Percentiles rank a stretch among this genome's conserved stretches.
Evolutionary conservation across 176 grass and related monocot genomes (phyloP).

Genomic region (Carex scoparia): DNA sequence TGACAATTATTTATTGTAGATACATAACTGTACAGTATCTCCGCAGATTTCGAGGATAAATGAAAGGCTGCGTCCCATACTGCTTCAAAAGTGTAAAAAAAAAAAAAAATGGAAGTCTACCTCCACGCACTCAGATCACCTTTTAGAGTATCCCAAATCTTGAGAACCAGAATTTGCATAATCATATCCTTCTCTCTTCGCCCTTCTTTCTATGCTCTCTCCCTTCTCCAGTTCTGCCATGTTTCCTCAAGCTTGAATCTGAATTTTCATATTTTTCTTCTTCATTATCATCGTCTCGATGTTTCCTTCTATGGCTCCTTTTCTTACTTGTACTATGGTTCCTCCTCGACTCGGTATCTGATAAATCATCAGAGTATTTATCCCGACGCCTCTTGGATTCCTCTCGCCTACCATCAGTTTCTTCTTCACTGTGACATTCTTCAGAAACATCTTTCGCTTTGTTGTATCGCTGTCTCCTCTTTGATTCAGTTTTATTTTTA

Average conservation of each 20-base stretch:
- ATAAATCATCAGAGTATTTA: conserved; percentile 30
- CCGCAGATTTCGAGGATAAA: background rate
- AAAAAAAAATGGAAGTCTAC: background rate
- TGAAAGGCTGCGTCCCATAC: background rate
- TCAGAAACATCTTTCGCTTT: conserved; percentile 17
- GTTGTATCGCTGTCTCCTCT: conserved; percentile 26
- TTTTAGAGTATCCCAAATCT: background rate
- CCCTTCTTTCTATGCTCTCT: conserved; percentile 21
- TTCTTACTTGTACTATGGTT: conserved; percentile 32
- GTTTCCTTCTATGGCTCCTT: conserved; percentile 33
- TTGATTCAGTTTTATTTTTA: conserved; percentile 9
- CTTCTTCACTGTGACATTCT: conserved; percentile 21
- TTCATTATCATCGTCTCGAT: background rate
- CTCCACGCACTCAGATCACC: background rate
- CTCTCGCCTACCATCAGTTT: conserved; percentile 25
- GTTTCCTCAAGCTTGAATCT: conserved; percentile 21
- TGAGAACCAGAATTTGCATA: background rate
- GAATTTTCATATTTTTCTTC: conserved; percentile 4
- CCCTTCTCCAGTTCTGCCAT: conserved; percentile 25
- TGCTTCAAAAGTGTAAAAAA: background rate
- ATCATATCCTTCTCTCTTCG: conserved; percentile 12
- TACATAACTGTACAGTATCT: background rate
- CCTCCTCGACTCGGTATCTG: background rate
- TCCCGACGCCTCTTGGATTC: conserved; percentile 9
- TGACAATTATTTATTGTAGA: background rate